A percentile compares a stretch with the other conserved stretches of the same genome.
Evolutionary conservation across 2,329 filamentous ascomycete species (phyloP).

Genomic region (Teratosphaeria gauchensis): DNA sequence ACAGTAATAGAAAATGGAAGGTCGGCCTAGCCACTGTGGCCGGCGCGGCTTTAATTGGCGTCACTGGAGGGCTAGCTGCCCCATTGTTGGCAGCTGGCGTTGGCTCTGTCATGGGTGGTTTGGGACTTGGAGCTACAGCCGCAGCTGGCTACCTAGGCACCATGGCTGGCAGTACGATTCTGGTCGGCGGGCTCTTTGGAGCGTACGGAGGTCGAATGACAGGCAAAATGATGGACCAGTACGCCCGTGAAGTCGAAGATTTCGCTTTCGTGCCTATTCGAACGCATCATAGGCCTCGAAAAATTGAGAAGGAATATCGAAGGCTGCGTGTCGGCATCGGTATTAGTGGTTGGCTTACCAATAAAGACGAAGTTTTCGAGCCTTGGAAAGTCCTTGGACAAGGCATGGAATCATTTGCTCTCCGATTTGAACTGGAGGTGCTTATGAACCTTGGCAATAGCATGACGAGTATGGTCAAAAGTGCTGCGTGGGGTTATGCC

Average conservation of each 20-base stretch:
- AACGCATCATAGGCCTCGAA: conserved; percentile 45
- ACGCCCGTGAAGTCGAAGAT: conserved; percentile 75
- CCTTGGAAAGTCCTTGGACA: conserved; percentile 70
- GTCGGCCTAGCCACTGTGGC: conserved; percentile 81
- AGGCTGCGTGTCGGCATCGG: conserved; percentile 69
- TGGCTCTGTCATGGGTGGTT: conserved; percentile 66
- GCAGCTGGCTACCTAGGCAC: conserved; percentile 71
- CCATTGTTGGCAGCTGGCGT: conserved; percentile 70
- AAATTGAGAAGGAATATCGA: conserved; percentile 38
- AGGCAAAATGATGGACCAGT: conserved; percentile 78
- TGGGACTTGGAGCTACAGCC: conserved; percentile 63
- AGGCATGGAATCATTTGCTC: conserved; percentile 67
- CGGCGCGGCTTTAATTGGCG: conserved; percentile 75
- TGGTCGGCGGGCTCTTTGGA: conserved; percentile 80
- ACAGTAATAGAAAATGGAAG: conserved; percentile 60
- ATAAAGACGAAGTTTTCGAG: conserved; percentile 59
- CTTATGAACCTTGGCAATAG: conserved; percentile 68
- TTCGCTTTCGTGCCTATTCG: conserved; percentile 75
- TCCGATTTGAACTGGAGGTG: conserved; percentile 74
- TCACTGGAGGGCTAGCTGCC: conserved; percentile 69
- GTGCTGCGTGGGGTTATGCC: conserved; percentile 68
- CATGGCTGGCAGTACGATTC: conserved; percentile 66
- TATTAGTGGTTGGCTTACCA: conserved; percentile 70
- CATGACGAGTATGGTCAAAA: conserved; percentile 67
- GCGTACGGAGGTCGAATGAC: conserved; percentile 82